Percentiles rank a stretch among this genome's conserved stretches.
Evolutionary conservation across 2,329 filamentous ascomycete species (phyloP).

Genomic region (Nigrograna mackinnonii): DNA sequence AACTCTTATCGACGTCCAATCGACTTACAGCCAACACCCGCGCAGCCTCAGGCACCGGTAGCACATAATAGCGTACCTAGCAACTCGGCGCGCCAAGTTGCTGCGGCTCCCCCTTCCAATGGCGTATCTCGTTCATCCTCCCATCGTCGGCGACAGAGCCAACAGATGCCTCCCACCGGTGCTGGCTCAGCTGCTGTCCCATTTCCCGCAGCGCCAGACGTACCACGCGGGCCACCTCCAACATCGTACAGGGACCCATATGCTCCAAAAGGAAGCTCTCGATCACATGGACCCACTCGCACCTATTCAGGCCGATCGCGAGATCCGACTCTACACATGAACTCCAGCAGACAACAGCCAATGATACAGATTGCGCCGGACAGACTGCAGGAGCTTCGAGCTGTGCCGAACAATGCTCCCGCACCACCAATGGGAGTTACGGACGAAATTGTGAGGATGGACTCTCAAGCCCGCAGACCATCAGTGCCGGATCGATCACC

Average conservation of each 20-base stretch:
- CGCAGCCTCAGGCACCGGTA: constrained; percentile 13
- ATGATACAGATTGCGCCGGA: constrained; percentile 34
- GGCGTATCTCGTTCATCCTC: constrained; percentile 25
- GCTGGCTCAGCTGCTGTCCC: constrained; percentile 23
- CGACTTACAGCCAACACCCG: constrained; percentile 26
- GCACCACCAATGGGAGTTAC: constrained; percentile 31
- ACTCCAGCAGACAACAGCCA: constrained; percentile 37
- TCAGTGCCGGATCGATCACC: constrained; percentile 85
- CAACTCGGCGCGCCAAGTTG: constrained; percentile 30
- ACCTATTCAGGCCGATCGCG: constrained; percentile 29
- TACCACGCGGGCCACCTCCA: constrained; percentile 60
- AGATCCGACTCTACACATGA: constrained; percentile 36
- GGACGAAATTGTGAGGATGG: constrained; percentile 18
- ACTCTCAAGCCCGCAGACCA: constrained; percentile 37
- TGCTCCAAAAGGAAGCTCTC: constrained; percentile 33
- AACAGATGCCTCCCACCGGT: constrained; percentile 29
- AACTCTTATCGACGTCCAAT: constrained; percentile 35
- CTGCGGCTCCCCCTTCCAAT: constrained; percentile 17
- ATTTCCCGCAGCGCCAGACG: constrained; percentile 59
- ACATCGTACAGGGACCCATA: constrained; percentile 40
- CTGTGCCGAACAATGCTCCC: constrained; percentile 30
- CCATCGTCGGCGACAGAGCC: constrained; percentile 35
- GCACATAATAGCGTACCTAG: constrained; percentile 24
- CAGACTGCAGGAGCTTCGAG: constrained; percentile 33
- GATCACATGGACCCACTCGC: constrained; percentile 27